These are phyloP conservation scores for Saccharum hybrid DNA, from an alignment of 202 grass and related monocot species.

Conservation along the genomic window DNA sequence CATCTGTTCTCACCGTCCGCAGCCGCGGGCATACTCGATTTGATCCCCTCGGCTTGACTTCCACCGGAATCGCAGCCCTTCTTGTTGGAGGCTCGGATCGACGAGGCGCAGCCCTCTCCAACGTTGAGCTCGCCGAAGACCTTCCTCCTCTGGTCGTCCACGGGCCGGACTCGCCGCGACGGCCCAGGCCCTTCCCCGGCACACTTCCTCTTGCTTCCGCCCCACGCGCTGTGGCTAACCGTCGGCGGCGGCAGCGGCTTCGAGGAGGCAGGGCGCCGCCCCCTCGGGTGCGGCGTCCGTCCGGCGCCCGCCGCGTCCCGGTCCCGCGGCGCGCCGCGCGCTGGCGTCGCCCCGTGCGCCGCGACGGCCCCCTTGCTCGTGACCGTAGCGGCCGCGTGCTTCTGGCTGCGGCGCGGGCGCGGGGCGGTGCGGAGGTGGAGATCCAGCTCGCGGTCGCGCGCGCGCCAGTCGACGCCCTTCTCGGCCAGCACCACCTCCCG, in stretches of 20 bases:
- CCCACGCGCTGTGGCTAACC: background rate
- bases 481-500: slow-evolving; percentile 68
- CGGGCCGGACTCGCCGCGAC: background rate
- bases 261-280: background rate
- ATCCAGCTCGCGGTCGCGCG: slow-evolving; percentile 50
- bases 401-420: background rate
- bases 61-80: background rate
- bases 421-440: background rate
- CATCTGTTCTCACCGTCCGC: background rate
- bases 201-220: slow-evolving; percentile 39
- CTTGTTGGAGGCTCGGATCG: background rate
- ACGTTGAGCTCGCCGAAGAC: slow-evolving; percentile 38
- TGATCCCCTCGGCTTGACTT: background rate
- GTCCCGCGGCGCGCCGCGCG: background rate
- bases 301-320: background rate
- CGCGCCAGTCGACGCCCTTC: slow-evolving; percentile 72
- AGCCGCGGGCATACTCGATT: background rate
- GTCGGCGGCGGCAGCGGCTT: background rate
- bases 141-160: background rate
- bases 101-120: background rate
- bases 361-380: background rate
- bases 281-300: background rate
- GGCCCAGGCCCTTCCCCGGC: background rate
- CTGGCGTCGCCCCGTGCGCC: background rate
- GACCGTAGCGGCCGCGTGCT: background rate